phyloP scores from a whole-genome alignment of 306 rosid species.

The Cicer yamashitae region DNA sequence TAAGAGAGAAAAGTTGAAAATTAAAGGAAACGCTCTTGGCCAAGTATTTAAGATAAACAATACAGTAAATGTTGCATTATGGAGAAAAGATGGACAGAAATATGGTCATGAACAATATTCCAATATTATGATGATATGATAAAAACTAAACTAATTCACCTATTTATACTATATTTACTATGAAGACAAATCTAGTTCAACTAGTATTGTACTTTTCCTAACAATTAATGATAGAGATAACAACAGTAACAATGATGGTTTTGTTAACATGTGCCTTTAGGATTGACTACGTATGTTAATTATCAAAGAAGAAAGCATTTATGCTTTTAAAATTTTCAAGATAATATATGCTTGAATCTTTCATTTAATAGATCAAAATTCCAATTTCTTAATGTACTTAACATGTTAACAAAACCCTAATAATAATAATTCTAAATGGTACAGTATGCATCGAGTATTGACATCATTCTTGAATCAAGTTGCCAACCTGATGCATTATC shows the following conservation, averaged over 20 bases:
- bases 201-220: not conserved
- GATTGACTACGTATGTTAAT: constrained; percentile 4
- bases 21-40: constrained; percentile 33
- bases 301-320: not conserved
- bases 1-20: constrained; percentile 39
- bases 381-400: constrained; percentile 8
- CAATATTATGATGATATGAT: constrained; percentile 8
- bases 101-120: not conserved
- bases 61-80: constrained; percentile 20
- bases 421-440: constrained; percentile 9
- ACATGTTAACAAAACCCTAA: constrained; percentile 5
- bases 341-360: constrained; percentile 16
- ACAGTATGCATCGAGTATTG: constrained; percentile 27
- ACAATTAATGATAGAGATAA: not conserved
- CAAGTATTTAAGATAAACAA: constrained; percentile 14
- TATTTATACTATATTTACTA: constrained; percentile 10
- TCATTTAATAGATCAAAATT: constrained; percentile 7
- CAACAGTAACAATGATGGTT: constrained; percentile 2
- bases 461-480: constrained; percentile 41
- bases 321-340: constrained; percentile 7
- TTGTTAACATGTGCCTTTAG: not conserved
- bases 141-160: constrained; percentile 15
- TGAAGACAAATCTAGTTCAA: constrained; percentile 17
- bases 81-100: constrained; percentile 26
- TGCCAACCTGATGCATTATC: constrained; percentile 76